Conservation (phyloP, 495 filamentous ascomycete species). For the Talaromyces ruber region DNA sequence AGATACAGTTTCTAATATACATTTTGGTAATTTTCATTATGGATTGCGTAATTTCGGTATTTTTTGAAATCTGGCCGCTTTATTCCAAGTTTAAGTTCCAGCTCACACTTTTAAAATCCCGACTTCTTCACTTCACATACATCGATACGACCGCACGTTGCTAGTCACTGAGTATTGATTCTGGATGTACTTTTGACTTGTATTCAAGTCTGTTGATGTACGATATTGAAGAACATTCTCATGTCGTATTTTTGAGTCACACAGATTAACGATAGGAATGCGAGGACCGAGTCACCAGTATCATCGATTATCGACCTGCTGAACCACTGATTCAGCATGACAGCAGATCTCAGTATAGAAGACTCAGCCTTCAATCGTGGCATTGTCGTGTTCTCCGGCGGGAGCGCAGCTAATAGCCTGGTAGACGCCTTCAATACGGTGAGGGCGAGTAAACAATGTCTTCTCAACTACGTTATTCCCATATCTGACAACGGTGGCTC, state of each 20-base stretch:
- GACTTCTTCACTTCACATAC: not conserved
- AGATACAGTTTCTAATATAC: not conserved
- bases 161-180: not conserved
- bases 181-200: not conserved
- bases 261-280: not conserved
- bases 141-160: not conserved
- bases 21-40: not conserved
- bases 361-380: slow-evolving; percentile 20
- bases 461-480: slow-evolving; percentile 78
- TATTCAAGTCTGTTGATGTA: not conserved
- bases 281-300: not conserved
- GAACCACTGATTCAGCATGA: not conserved
- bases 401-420: slow-evolving; percentile 86
- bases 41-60: not conserved
- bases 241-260: not conserved
- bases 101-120: not conserved
- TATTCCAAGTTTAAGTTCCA: not conserved
- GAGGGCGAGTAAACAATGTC: slow-evolving; percentile 58
- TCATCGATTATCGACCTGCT: not conserved
- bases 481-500: slow-evolving; percentile 94
- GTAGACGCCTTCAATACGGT: slow-evolving; percentile 83
- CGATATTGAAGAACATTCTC: not conserved
- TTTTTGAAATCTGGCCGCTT: not conserved
- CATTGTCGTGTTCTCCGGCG: slow-evolving; percentile 79
- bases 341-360: not conserved